These are phyloP conservation scores for Akanthomyces dipterigenus DNA, from an alignment of 2,329 filamentous ascomycete genomes.

Conservation along the genomic window DNA sequence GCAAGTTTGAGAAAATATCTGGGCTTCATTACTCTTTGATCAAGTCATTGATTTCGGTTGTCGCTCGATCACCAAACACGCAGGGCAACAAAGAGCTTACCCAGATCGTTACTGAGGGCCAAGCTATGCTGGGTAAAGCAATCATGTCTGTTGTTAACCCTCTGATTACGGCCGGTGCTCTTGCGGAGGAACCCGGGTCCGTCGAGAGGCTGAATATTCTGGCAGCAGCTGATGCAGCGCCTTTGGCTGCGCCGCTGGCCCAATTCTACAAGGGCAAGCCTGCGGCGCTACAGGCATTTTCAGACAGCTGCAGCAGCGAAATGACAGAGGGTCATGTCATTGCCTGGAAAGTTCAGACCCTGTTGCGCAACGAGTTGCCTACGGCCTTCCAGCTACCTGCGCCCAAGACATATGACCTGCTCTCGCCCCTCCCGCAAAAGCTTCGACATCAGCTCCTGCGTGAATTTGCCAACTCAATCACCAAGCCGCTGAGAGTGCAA, in stretches of 20 bases:
- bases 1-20: slow-evolving; percentile 16
- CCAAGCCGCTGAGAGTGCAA: slow-evolving; percentile 24
- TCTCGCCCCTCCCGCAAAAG: slow-evolving; percentile 22
- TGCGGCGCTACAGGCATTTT: slow-evolving; percentile 28
- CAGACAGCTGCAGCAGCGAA: slow-evolving; percentile 26
- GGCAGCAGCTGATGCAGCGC: slow-evolving; percentile 27
- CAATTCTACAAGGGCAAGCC: slow-evolving; percentile 21
- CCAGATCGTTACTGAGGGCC: slow-evolving; percentile 20
- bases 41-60: slow-evolving; percentile 13
- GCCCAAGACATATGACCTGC: slow-evolving; percentile 26
- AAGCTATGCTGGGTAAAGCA: slow-evolving; percentile 21
- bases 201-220: slow-evolving; percentile 23
- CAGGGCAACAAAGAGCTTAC: slow-evolving; percentile 16
- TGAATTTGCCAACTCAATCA: slow-evolving; percentile 26
- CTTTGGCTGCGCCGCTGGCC: slow-evolving; percentile 18
- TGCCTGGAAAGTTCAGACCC: slow-evolving; percentile 41
- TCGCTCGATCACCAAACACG: not conserved
- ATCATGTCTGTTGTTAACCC: slow-evolving; percentile 21
- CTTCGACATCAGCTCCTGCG: slow-evolving; percentile 27
- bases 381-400: slow-evolving; percentile 25
- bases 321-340: slow-evolving; percentile 30
- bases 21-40: slow-evolving; percentile 19
- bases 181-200: slow-evolving; percentile 19
- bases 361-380: slow-evolving; percentile 33
- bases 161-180: slow-evolving; percentile 25